Evolutionary conservation across 164 flowering plant species (phyloP).

Genomic region (Berberis thunbergii): DNA sequence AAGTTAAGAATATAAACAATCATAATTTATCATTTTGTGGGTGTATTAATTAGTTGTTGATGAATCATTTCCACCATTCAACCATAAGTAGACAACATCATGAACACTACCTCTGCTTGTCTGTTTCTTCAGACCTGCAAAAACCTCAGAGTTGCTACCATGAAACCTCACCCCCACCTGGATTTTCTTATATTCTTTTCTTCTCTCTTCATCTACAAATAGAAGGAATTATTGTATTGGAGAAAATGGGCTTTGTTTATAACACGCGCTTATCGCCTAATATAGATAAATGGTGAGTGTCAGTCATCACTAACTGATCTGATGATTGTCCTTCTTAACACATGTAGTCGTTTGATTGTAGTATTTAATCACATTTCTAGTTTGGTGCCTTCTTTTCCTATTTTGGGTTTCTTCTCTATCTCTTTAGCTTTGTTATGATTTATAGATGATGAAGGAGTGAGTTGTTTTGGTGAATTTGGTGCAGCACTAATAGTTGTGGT

Average conservation of each 20-base stretch:
- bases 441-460: slow-evolving; percentile 24
- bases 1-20: background rate
- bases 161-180: slow-evolving; percentile 17
- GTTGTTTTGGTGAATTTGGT: slow-evolving; percentile 36
- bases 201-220: slow-evolving; percentile 15
- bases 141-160: background rate
- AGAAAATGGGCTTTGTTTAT: slow-evolving; percentile 13
- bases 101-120: slow-evolving; percentile 47
- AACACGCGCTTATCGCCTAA: slow-evolving; percentile 24
- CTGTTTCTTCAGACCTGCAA: slow-evolving; percentile 30
- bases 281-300: slow-evolving; percentile 17
- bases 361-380: slow-evolving; percentile 15
- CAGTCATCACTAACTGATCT: slow-evolving; percentile 51
- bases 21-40: background rate
- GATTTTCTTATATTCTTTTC: slow-evolving; percentile 11
- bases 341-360: slow-evolving; percentile 37
- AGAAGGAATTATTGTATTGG: slow-evolving; percentile 5
- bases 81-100: slow-evolving; percentile 69
- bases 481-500: slow-evolving; percentile 19
- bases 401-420: slow-evolving; percentile 6
- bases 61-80: slow-evolving; percentile 69
- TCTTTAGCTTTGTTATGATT: slow-evolving; percentile 26
- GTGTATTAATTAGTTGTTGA: slow-evolving; percentile 27
- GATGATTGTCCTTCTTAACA: slow-evolving; percentile 45
- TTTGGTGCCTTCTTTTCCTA: slow-evolving; percentile 7